Conservation (phyloP, 495 filamentous ascomycete species). For the Daldinia vernicosa region DNA sequence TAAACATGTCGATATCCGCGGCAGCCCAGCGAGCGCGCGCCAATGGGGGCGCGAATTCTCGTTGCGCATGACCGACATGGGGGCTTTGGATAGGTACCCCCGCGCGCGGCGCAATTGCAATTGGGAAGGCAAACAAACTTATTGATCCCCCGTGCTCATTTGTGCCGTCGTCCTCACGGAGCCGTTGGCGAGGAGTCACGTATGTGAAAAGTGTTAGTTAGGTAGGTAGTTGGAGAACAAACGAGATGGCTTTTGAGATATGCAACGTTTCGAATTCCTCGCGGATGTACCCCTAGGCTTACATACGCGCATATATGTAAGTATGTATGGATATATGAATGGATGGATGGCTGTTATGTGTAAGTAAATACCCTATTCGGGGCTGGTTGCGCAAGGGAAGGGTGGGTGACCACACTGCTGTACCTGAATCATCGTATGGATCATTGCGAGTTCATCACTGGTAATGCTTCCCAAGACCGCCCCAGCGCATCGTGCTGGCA, state of each 20-base stretch:
- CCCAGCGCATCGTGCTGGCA: conserved; percentile 34
- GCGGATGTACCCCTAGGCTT: conserved; percentile 3
- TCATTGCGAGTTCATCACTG: conserved; percentile 20
- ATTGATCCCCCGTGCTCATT: conserved; percentile 28
- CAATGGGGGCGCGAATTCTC: conserved; percentile 19
- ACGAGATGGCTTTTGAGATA: conserved; percentile 15
- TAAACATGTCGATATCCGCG: conserved; percentile 17
- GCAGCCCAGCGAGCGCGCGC: conserved; percentile 27
- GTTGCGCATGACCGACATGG: conserved; percentile 40
- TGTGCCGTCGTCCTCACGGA: background rate
- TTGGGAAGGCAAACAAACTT: conserved; percentile 24
- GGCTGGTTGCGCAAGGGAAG: conserved; percentile 26
- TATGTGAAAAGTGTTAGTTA: background rate
- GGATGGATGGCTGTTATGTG: background rate
- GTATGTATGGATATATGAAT: background rate
- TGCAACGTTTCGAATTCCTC: conserved; percentile 37
- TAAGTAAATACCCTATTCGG: background rate
- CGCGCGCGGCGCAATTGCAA: conserved; percentile 19
- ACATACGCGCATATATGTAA: background rate
- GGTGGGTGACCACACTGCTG: conserved; percentile 35
- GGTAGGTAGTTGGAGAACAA: background rate
- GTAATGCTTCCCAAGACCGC: conserved; percentile 30
- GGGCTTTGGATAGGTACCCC: conserved; percentile 20
- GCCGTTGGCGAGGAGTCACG: conserved; percentile 18
- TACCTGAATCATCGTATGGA: conserved; percentile 40